A percentile compares a stretch with the other conserved stretches of the same genome.
Evolutionary conservation across 805 yeast genomes (phyloP).

Genomic region (Yarrowia deformans): DNA sequence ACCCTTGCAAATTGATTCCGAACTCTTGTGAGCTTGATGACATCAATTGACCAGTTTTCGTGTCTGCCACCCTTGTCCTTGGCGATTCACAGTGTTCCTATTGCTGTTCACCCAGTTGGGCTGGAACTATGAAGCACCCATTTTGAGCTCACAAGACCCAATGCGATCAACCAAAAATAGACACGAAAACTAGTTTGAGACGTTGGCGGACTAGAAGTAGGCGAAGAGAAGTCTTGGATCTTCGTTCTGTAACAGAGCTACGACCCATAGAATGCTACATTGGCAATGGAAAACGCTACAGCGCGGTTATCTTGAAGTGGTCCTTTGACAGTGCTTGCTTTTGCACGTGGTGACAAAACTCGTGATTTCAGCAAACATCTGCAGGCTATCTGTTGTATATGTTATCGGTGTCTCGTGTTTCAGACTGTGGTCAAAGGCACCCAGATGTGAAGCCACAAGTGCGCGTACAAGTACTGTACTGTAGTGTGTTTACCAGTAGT

Average conservation of each 20-base stretch:
- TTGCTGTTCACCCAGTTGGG: background rate
- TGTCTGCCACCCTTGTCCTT: background rate
- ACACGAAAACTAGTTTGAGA: background rate
- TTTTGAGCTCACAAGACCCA: conserved; percentile 4
- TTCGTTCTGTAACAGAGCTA: background rate
- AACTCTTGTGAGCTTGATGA: background rate
- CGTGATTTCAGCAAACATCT: conserved; percentile 26
- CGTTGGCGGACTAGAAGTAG: background rate
- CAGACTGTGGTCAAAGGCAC: background rate
- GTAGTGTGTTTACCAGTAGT: no score
- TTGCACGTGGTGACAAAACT: conserved; percentile 10
- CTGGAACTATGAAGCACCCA: background rate
- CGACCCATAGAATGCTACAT: background rate
- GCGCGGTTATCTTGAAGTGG: conserved; percentile 4
- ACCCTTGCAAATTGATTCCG: background rate
- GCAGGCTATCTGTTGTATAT: background rate
- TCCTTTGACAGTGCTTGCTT: background rate
- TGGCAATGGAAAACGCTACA: no score
- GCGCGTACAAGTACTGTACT: no score
- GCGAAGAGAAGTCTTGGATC: background rate
- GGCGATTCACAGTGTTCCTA: background rate
- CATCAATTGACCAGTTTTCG: no score
- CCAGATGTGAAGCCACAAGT: no score
- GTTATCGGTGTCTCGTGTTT: background rate
- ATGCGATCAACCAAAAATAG: background rate